Conservation (phyloP, 129 eudicot genomes). For the Centella asiatica region DNA sequence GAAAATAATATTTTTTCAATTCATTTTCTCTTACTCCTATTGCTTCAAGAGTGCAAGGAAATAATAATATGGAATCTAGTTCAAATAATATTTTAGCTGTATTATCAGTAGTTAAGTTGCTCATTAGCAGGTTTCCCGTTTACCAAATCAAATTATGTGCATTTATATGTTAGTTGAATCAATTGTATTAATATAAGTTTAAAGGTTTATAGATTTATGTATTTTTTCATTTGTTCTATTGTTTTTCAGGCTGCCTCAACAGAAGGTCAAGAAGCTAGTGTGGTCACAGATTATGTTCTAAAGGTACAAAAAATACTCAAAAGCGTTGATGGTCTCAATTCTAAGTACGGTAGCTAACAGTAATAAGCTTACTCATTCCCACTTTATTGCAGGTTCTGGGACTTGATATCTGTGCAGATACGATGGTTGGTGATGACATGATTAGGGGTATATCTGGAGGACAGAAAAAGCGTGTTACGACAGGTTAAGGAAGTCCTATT, state of each 20-base stretch:
- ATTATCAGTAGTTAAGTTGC: too few species aligned
- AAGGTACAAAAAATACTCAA: slow-evolving; percentile 43
- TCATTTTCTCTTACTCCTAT: background rate
- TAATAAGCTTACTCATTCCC: background rate
- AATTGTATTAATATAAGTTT: too few species aligned
- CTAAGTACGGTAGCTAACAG: background rate
- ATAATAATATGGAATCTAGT: background rate
- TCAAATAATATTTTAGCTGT: background rate
- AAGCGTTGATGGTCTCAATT: background rate
- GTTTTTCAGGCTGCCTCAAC: slow-evolving; percentile 48
- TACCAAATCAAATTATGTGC: background rate
- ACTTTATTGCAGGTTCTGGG: slow-evolving; percentile 41
- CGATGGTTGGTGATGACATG: slow-evolving; percentile 63
- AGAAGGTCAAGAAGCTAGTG: slow-evolving; percentile 54
- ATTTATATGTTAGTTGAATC: background rate
- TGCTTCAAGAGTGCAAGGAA: background rate
- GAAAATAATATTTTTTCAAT: background rate
- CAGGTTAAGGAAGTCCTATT: slow-evolving; percentile 18
- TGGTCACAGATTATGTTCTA: slow-evolving; percentile 66
- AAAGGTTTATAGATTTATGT: too few species aligned
- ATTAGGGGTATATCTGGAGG: slow-evolving; percentile 68
- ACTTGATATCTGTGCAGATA: slow-evolving; percentile 64
- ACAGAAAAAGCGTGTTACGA: slow-evolving; percentile 56
- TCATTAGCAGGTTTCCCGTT: background rate
- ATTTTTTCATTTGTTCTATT: too few species aligned